Evolutionary conservation across 495 filamentous ascomycete species (phyloP), one percentile per base, ranked within the genome.

Genomic region (Tetracladium marchalianum): DNA sequence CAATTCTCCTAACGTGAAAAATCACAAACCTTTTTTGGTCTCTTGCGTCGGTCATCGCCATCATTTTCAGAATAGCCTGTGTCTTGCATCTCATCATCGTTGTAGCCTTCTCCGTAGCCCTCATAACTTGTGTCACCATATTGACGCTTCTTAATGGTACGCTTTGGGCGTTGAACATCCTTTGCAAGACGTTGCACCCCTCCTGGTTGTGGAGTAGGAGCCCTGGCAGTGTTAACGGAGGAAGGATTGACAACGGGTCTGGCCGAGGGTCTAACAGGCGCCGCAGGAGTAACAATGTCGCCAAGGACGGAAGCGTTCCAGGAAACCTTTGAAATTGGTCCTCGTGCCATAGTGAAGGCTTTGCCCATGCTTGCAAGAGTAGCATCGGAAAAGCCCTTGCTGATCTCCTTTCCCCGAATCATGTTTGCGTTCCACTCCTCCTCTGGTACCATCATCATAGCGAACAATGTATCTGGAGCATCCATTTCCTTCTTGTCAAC

Each of bases 111-210:
- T 18, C 69, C 72, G 53, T 77, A 77, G 36, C 74, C 74, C 48
- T 77, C 74, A 53, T 67, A 77, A 53, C 70, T 77, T 46, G 63
- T 68, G 51, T 76, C 74, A 38, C 67, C 66, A 54, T 70, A 78
- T 46, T 66, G 66, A 49, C 71, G 62, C 60, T 70, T 75, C 64
- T 71, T 75, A 43, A 62, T 51, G 52, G 52, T 66, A 31, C 70
- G 65, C 56, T 67, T 69, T 36, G 57, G 65, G 12, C 66, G 56
- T 42, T 51, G 51, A 35, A 51, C 46, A 46, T 47, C 61, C 53
- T 51, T 64, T 51, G 12, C 35, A 0, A 18, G 15, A 12, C 44
- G 47, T 5, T 12, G 45, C 1, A 31, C 59, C 31, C 17, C 49
- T n/a, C 17, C 15, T 17, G 43, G 15, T 11, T 50, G 39, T n/a